A percentile compares a stretch with the other conserved stretches of the same genome.
These are phyloP conservation scores for Monosporascus sp. DNA, from an alignment of 2,329 filamentous ascomycete genomes.

Conservation along the genomic window DNA sequence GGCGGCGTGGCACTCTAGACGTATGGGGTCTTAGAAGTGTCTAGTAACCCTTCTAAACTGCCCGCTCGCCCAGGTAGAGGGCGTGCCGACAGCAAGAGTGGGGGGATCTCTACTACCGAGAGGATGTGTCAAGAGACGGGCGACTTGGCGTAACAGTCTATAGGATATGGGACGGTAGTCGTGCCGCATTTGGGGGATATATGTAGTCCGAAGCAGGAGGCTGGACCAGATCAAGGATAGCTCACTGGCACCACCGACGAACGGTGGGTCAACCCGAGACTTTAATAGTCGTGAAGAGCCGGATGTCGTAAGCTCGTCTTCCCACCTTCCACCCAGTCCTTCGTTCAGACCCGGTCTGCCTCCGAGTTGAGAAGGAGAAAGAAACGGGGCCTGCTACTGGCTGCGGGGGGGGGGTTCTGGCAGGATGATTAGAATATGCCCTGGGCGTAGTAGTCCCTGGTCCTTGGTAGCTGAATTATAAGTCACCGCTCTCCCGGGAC, in stretches of 20 bases:
- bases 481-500: background rate
- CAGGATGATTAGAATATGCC: background rate
- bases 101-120: conserved; percentile 5
- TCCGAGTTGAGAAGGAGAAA: background rate
- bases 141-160: conserved; percentile 13
- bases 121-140: conserved; percentile 9
- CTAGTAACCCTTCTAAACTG: conserved; percentile 17
- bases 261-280: conserved; percentile 1
- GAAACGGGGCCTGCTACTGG: background rate
- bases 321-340: background rate
- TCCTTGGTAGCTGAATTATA: background rate
- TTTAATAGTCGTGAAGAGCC: background rate
- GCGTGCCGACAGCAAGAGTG: conserved; percentile 2
- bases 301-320: background rate
- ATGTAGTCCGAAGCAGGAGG: conserved; percentile 12
- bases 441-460: background rate
- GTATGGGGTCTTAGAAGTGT: conserved; percentile 9
- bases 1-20: conserved; percentile 2
- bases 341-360: background rate
- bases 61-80: conserved; percentile 3
- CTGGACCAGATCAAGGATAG: conserved; percentile 12
- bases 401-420: background rate
- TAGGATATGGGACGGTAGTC: conserved; percentile 5
- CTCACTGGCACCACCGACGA: conserved; percentile 5
- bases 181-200: conserved; percentile 16